Base-by-base conservation (phyloP, 2,329 filamentous ascomycete species). In the Chrysoporthe deuterocubensis region DNA sequence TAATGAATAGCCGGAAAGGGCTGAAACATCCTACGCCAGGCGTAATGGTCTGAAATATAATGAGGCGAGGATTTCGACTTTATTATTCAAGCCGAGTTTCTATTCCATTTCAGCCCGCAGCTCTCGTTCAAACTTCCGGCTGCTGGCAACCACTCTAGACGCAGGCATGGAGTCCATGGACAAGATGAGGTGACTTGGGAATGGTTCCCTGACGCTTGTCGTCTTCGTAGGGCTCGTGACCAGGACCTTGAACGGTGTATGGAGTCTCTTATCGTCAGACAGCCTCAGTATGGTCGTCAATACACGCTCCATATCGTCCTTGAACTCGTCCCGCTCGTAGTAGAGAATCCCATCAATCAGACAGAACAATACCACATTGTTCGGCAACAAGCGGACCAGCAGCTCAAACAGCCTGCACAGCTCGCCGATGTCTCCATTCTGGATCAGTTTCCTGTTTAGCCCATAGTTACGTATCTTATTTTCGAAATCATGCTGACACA, bases 141-240 rank as follows among this genome's bases (percentile, higher is more conserved):
- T 26, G 26, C 50, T 57, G n/a, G 50, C 34, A 21, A 43, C 40
- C 62, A 57, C n/a, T 16, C 42, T 21, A 8, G 26, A 18, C 16
- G 13, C 2, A 16, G 6, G 46, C 46, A 46, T 56, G 16, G n/a
- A n/a, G 5, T 56, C 58, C 48, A 66, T 61, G 2, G 57, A 54
- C 16, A 66, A 11, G 2, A 48, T 43, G 18, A 46, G 26, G n/a
- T 61, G 16, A 21, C 16, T 16, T 1, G 46, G 57, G 42, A 62
- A 62, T n/a, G 40, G 26, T 26, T 26, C n/a, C 4, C 48, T 46
- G 2, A 37, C 18, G 26, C 2, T 18, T 40, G 37, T 3, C 40
- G 50, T 66, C 34, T n/a, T 16, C 2, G 42, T 66, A 2, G 64
- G 64, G n/a, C 58, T 66, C 6, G 64, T 66, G 9, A 66, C 18